Conservation (phyloP, 805 yeast species). For the Huiozyma sinensis region DNA sequence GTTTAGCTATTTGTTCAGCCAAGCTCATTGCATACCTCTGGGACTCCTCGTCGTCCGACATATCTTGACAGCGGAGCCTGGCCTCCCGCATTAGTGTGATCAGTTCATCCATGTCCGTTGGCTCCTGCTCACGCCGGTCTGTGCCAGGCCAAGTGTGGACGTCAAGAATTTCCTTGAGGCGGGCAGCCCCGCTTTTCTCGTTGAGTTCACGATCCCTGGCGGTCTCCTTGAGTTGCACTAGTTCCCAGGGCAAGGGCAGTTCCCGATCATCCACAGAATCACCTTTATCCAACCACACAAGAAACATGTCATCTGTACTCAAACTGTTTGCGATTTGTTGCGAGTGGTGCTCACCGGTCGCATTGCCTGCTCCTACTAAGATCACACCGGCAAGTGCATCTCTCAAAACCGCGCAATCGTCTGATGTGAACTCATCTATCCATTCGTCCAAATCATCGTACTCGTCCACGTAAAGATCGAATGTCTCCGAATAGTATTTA, state of each 20-base stretch:
- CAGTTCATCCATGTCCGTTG: conserved; percentile 3
- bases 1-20: conserved; percentile 15
- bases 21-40: conserved; percentile 12
- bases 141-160: conserved; percentile 36
- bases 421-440: conserved; percentile 29
- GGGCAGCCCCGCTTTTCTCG: conserved; percentile 34
- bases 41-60: conserved; percentile 10
- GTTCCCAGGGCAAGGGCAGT: neutral
- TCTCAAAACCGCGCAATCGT: conserved; percentile 33
- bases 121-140: neutral
- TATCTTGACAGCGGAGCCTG: conserved; percentile 8
- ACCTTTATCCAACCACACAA: neutral
- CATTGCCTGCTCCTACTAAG: conserved; percentile 17
- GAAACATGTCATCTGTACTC: neutral
- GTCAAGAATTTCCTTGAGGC: conserved; percentile 38
- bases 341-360: too few relatives aligned
- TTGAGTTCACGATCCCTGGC: conserved; percentile 29
- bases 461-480: conserved; percentile 26
- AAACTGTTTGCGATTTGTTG: too few relatives aligned
- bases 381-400: conserved; percentile 35
- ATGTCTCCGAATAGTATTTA: conserved; percentile 24
- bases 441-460: conserved; percentile 21
- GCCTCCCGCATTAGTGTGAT: conserved; percentile 13
- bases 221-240: neutral
- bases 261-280: too few relatives aligned